Conservation (phyloP, 2,329 filamentous ascomycete species). For the Reticulascus tulasneorum region DNA sequence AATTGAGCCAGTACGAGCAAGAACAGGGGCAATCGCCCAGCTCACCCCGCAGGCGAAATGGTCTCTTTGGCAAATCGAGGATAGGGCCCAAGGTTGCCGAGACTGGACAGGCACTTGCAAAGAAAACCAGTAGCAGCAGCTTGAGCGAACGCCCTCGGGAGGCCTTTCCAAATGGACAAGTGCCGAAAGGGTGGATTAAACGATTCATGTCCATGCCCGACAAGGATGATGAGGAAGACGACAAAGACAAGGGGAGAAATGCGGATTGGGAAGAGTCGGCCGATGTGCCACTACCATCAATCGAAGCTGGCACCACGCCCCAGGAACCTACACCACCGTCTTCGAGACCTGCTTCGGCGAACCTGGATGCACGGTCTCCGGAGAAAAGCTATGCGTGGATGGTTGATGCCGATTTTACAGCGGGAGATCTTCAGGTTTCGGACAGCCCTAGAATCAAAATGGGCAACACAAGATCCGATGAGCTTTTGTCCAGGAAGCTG, state of each 20-base stretch:
- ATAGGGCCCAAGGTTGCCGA: constrained; percentile 32
- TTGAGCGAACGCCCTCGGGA: constrained; percentile 17
- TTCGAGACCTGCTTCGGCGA: constrained; percentile 17
- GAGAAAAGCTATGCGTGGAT: constrained; percentile 54
- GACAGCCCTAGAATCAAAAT: constrained; percentile 50
- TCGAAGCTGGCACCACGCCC: constrained; percentile 20
- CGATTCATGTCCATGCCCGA: no score
- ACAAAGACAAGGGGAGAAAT: constrained; percentile 7
- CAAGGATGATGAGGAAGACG: constrained; percentile 17
- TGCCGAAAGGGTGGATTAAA: constrained; percentile 17
- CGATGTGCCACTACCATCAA: constrained; percentile 29
- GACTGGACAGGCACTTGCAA: constrained; percentile 25
- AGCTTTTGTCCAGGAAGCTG: constrained; percentile 16
- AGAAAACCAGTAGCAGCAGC: constrained; percentile 30
- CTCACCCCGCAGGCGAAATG: constrained; percentile 19
- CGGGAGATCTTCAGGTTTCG: constrained; percentile 50
- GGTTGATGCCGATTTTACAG: constrained; percentile 55
- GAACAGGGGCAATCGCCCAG: constrained; percentile 12
- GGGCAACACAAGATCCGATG: constrained; percentile 28
- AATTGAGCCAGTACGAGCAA: constrained; percentile 8
- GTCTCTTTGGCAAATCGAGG: constrained; percentile 31
- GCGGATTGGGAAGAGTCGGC: constrained; percentile 4
- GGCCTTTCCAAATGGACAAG: constrained; percentile 14
- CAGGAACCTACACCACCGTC: constrained; percentile 13
- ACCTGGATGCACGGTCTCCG: constrained; percentile 30